phyloP scores from a whole-genome alignment of 179 eudicot species.

The Silene vulgaris region DNA sequence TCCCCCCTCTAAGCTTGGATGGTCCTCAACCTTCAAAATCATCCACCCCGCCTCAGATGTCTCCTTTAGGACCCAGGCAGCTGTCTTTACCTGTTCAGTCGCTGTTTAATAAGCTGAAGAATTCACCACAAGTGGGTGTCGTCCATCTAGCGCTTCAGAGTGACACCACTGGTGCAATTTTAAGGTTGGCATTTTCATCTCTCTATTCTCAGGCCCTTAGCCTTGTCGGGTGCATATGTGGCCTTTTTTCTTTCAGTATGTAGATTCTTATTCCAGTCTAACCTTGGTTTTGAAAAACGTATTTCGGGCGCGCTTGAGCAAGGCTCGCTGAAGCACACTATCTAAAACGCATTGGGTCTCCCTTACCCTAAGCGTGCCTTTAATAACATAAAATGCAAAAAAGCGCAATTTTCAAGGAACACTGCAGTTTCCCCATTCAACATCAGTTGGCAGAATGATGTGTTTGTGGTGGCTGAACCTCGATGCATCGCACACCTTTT shows the following conservation, averaged over 20 bases:
- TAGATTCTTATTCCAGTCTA: constrained; percentile 13
- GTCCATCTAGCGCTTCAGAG: constrained; percentile 89
- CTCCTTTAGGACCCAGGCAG: constrained; percentile 68
- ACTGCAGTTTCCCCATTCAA: background rate
- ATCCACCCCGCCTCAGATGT: constrained; percentile 59
- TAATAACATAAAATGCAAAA: background rate
- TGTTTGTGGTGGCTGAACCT: background rate
- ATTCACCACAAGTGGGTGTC: constrained; percentile 82
- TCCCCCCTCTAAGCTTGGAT: constrained; percentile 93
- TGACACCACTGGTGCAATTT: constrained; percentile 78
- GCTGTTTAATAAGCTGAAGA: constrained; percentile 65
- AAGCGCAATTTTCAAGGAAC: background rate
- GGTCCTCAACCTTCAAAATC: constrained; percentile 59
- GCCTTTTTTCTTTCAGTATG: background rate
- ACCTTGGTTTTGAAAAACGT: background rate
- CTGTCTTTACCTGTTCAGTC: constrained; percentile 62
- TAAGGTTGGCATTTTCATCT: constrained; percentile 45
- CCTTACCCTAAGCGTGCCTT: background rate
- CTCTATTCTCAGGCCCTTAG: constrained; percentile 5
- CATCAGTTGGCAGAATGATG: no score
- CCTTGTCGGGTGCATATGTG: constrained; percentile 18
- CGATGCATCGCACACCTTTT: background rate
- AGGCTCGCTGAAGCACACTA: background rate
- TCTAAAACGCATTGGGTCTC: background rate
- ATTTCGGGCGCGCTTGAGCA: background rate